These are phyloP conservation scores for Magnusiomyces clavatus DNA, from an alignment of 1,139 yeast species.

Conservation along the genomic window DNA sequence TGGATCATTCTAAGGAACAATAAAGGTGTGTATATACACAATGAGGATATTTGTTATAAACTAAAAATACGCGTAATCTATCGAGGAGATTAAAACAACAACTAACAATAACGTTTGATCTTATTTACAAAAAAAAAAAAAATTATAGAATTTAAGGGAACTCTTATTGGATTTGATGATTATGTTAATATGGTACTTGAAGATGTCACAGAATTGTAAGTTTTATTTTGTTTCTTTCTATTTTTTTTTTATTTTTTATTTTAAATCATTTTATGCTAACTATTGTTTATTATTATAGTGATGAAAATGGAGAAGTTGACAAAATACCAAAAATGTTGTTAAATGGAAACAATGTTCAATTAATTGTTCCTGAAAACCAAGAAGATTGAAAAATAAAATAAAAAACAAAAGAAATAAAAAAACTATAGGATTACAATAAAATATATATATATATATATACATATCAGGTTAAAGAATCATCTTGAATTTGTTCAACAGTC, in stretches of 20 bases:
- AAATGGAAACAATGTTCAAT: slow-evolving; percentile 83
- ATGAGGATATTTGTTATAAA: no score
- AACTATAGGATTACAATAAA: background rate
- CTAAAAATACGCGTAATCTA: no score
- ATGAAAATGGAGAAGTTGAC: slow-evolving; percentile 37
- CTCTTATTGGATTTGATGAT: slow-evolving; percentile 87
- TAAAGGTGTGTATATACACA: slow-evolving; percentile 35
- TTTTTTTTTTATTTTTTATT: background rate
- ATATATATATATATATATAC: background rate
- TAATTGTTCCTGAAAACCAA: slow-evolving; percentile 36
- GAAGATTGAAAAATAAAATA: no score
- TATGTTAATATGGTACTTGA: slow-evolving; percentile 87
- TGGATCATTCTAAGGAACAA: slow-evolving; percentile 64
- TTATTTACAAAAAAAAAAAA: no score
- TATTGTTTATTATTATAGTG: slow-evolving; percentile 23
- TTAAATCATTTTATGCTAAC: background rate
- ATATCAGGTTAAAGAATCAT: no score
- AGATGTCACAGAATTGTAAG: slow-evolving; percentile 58
- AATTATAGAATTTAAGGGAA: slow-evolving; percentile 65
- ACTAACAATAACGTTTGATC: background rate
- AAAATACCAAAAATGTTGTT: slow-evolving; percentile 61
- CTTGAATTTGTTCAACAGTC: background rate
- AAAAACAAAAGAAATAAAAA: background rate
- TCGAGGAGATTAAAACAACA: slow-evolving; percentile 25
- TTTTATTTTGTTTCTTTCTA: slow-evolving; percentile 2